phyloP scores from a whole-genome alignment of 345 rosid species.

The Populus tremula region DNA sequence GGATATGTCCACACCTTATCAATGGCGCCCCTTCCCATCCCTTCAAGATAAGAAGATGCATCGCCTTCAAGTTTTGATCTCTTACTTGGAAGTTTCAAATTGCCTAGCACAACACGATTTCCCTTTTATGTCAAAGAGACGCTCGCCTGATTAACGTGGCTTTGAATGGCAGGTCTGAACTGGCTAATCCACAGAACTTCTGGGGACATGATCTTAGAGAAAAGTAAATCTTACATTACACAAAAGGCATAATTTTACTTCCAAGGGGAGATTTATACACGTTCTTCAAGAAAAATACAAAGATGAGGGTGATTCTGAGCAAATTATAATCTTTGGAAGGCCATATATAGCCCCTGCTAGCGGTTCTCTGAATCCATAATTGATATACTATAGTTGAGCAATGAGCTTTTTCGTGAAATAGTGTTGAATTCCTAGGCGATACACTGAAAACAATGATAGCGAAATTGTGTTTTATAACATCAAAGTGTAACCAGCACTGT shows the following conservation, averaged over 20 bases:
- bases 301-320: background rate
- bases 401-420: background rate
- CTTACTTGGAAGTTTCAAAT: background rate
- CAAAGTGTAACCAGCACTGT: background rate
- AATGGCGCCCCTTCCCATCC: slow-evolving; percentile 9
- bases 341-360: background rate
- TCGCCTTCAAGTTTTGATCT: background rate
- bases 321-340: background rate
- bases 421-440: background rate
- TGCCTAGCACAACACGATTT: slow-evolving; percentile 1
- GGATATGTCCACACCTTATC: background rate
- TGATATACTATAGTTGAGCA: background rate
- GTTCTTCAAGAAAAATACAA: background rate
- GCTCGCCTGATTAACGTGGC: background rate
- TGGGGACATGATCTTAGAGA: no score
- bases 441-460: background rate
- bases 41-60: background rate
- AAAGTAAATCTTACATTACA: no score
- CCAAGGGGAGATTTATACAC: background rate
- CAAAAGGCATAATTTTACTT: background rate
- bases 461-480: background rate
- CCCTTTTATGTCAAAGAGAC: background rate
- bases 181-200: background rate
- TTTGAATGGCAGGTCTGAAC: background rate
- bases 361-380: background rate